Percentiles rank a stretch among this genome's conserved stretches.
phyloP scores from a whole-genome alignment of 2,329 filamentous ascomycete species.

The Arachnopeziza araneosa region DNA sequence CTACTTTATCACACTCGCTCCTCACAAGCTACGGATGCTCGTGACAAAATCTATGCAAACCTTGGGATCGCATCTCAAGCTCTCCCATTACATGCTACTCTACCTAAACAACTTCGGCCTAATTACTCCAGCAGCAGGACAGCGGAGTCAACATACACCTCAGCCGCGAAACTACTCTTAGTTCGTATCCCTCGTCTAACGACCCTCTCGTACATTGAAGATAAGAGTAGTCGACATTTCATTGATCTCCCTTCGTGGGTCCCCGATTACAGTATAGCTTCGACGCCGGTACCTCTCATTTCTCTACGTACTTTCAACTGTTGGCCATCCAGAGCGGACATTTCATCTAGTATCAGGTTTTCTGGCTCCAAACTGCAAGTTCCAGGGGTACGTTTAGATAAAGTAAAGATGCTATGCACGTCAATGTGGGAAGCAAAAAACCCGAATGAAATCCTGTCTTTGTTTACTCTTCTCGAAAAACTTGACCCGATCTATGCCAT shows the following conservation, averaged over 20 bases:
- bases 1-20: neutral
- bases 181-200: neutral
- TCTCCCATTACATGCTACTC: neutral
- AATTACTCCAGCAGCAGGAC: neutral
- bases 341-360: neutral
- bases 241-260: conserved; percentile 1
- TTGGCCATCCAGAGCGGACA: neutral
- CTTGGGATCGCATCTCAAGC: conserved; percentile 3
- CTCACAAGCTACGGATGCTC: conserved; percentile 1
- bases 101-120: neutral
- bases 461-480: neutral
- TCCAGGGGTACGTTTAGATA: neutral
- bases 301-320: neutral
- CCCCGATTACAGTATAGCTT: neutral
- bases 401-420: neutral
- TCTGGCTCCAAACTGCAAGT: neutral
- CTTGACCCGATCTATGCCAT: neutral
- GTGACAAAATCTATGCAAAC: conserved; percentile 9
- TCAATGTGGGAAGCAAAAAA: neutral
- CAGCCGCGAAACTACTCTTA: neutral
- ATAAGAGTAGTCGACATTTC: neutral
- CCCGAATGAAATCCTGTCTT: neutral
- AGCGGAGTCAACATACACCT: neutral
- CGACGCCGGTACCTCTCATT: neutral
- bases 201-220: neutral